Percentiles rank a stretch among this genome's conserved stretches.
Evolutionary conservation across 768 basidiomycete species (phyloP).

Genomic region (Lyophyllum shimeji): DNA sequence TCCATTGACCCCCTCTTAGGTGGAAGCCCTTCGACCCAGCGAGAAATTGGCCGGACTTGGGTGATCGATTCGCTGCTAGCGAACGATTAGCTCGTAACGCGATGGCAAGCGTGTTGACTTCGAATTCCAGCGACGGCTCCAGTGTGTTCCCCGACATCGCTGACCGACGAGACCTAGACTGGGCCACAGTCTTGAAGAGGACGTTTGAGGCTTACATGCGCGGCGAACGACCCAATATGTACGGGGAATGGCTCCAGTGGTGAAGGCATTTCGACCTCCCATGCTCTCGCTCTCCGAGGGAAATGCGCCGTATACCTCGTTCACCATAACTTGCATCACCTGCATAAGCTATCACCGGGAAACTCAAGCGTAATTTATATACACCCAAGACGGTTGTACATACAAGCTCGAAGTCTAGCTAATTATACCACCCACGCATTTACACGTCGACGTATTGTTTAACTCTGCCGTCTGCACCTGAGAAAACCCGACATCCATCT

Average conservation of each 20-base stretch:
- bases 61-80: slow-evolving; percentile 70
- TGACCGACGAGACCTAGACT: slow-evolving; percentile 82
- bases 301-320: neutral
- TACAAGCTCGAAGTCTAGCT: neutral
- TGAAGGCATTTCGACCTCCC: slow-evolving; percentile 16
- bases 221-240: slow-evolving; percentile 92
- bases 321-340: neutral
- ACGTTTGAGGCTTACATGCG: slow-evolving; percentile 93
- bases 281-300: neutral
- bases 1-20: slow-evolving; percentile 42
- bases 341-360: neutral
- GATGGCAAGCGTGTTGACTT: slow-evolving; percentile 31
- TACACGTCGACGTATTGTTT: neutral
- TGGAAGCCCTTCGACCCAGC: slow-evolving; percentile 93
- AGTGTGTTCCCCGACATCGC: slow-evolving; percentile 47
- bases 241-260: slow-evolving; percentile 79
- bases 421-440: neutral
- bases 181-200: slow-evolving; percentile 93
- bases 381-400: slow-evolving; percentile 2
- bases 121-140: slow-evolving; percentile 41
- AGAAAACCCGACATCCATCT: no score
- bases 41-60: slow-evolving; percentile 96
- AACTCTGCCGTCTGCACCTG: neutral
- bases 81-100: slow-evolving; percentile 64
- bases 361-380: slow-evolving; percentile 3